A percentile compares a stretch with the other conserved stretches of the same genome.
Evolutionary conservation across 441 rosid genomes (phyloP).

Genomic region (California macrophylla): DNA sequence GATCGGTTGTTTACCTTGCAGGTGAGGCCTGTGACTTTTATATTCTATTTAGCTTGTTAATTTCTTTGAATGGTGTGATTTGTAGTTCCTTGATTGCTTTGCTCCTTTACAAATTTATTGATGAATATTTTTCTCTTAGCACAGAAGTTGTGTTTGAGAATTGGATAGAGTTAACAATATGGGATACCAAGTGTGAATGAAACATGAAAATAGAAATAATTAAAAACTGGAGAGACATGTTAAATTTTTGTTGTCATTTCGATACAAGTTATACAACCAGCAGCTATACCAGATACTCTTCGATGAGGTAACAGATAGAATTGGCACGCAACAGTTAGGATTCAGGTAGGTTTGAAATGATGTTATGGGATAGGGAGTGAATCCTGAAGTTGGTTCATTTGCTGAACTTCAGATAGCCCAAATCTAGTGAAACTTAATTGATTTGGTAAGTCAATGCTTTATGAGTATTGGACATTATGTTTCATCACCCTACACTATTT

Average conservation of each 20-base stretch:
- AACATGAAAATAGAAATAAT: neutral
- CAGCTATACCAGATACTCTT: too few relatives aligned
- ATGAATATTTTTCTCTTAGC: neutral
- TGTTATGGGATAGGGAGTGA: too few relatives aligned
- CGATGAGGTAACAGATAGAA: too few relatives aligned
- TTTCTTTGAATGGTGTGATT: neutral
- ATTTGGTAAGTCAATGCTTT: too few relatives aligned
- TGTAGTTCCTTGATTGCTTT: neutral
- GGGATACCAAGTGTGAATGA: neutral
- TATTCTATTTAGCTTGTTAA: neutral
- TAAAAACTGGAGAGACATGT: neutral
- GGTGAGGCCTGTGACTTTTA: constrained; percentile 27
- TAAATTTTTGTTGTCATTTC: too few relatives aligned
- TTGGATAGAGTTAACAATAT: neutral
- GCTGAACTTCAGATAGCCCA: too few relatives aligned
- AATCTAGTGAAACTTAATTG: too few relatives aligned
- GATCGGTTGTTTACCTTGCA: constrained; percentile 80
- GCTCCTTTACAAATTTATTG: neutral
- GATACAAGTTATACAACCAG: too few relatives aligned
- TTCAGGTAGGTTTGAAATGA: too few relatives aligned
- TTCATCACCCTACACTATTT: neutral
- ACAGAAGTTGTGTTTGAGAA: neutral
- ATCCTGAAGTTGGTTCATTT: too few relatives aligned
- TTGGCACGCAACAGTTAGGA: too few relatives aligned
- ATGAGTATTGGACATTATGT: neutral